A percentile compares a stretch with the other conserved stretches of the same genome.
Conservation (phyloP, 257 asterid genomes). For the Euphrasia confusa region DNA sequence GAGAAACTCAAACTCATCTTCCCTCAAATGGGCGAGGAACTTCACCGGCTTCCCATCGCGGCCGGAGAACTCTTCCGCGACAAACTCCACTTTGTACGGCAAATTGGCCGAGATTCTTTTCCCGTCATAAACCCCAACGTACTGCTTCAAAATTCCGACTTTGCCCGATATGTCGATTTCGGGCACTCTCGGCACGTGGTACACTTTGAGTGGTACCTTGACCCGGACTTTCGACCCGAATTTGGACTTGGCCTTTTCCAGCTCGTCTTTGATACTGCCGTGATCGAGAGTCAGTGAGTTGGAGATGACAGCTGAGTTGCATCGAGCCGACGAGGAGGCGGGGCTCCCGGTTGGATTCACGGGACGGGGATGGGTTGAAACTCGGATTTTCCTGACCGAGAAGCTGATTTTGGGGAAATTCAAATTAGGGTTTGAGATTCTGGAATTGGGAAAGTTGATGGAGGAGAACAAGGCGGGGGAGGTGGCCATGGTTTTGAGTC, state of each 20-base stretch:
- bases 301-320: constrained; percentile 26
- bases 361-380: constrained; percentile 11
- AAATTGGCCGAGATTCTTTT: constrained; percentile 70
- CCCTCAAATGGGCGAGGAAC: constrained; percentile 71
- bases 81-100: constrained; percentile 82
- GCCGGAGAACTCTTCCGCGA: constrained; percentile 47
- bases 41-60: constrained; percentile 62
- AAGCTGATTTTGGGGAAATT: constrained; percentile 26
- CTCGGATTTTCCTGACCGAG: constrained; percentile 23
- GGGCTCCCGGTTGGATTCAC: constrained; percentile 30
- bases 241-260: constrained; percentile 33
- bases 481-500: constrained; percentile 28
- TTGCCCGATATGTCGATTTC: constrained; percentile 57
- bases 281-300: constrained; percentile 34
- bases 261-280: constrained; percentile 30
- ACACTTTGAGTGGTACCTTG: constrained; percentile 66
- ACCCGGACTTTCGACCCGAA: constrained; percentile 56
- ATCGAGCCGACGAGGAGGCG: constrained; percentile 29
- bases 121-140: constrained; percentile 69
- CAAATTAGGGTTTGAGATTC: constrained; percentile 39
- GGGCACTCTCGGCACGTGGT: constrained; percentile 77
- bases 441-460: constrained; percentile 45
- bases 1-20: constrained; percentile 91
- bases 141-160: constrained; percentile 73
- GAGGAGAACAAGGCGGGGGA: constrained; percentile 39